These are phyloP conservation scores for Tephrocybe sp. DNA, from an alignment of 768 basidiomycete species.

Conservation along the genomic window DNA sequence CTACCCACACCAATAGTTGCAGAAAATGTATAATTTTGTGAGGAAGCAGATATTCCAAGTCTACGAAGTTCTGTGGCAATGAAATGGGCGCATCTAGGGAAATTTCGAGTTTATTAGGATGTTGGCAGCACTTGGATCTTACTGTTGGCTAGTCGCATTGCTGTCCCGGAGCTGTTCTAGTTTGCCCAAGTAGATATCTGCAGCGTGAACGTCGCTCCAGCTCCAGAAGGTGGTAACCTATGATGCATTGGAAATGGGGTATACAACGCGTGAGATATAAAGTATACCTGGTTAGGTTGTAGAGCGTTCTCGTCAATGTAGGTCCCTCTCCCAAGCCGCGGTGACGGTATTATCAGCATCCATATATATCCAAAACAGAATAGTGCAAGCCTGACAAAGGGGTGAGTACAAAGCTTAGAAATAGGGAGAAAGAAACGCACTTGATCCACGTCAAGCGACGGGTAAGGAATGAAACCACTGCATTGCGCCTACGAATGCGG, in stretches of 20 bases:
- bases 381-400: slow-evolving; percentile 47
- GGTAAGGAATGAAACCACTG: slow-evolving; percentile 33
- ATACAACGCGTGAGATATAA: neutral
- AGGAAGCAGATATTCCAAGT: slow-evolving; percentile 70
- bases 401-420: slow-evolving; percentile 7
- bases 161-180: slow-evolving; percentile 61
- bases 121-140: slow-evolving; percentile 30
- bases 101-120: slow-evolving; percentile 2
- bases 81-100: slow-evolving; percentile 61
- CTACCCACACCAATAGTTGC: slow-evolving; percentile 50
- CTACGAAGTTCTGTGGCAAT: slow-evolving; percentile 67
- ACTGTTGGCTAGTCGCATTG: slow-evolving; percentile 75
- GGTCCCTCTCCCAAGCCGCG: slow-evolving; percentile 60
- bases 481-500: slow-evolving; percentile 48
- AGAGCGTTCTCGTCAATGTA: slow-evolving; percentile 97
- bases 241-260: neutral
- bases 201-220: slow-evolving; percentile 87
- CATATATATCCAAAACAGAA: slow-evolving; percentile 75
- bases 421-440: slow-evolving; percentile 24
- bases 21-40: slow-evolving; percentile 65
- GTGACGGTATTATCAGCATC: slow-evolving; percentile 76
- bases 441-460: slow-evolving; percentile 34
- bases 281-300: slow-evolving; percentile 81
- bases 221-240: slow-evolving; percentile 92
- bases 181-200: slow-evolving; percentile 77